Evolutionary conservation across 805 yeast genomes (phyloP), one percentile per base, ranked within the genome.

Genomic region (Helenozyma baotianmanensis): DNA sequence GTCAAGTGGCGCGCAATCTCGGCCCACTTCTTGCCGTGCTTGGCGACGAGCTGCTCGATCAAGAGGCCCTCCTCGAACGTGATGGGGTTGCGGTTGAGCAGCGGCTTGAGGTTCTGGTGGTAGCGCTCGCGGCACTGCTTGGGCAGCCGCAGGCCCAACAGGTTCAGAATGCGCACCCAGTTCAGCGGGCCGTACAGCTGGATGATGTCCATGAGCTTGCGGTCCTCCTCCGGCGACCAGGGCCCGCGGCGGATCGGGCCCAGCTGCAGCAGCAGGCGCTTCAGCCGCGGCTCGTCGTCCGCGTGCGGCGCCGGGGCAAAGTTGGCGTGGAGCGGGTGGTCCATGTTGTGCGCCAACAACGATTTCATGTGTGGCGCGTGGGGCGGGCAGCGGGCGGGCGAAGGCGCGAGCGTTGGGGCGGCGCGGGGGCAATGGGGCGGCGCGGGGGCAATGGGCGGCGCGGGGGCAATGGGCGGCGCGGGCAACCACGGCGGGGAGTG

Each of bases 71-170:
- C 96, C 44, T 86, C 94, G 9, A 77, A 73, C 2, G 92, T 73
- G 32, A 87, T 88, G 4, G 96, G 96, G 27, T 82, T 61, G 47
- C 89, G 74, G 57, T 86, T 85, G 40, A 87, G 70, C 13, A 80
- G 67, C 2, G 96, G 96, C 58, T 88, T 88, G 45, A 87, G 70
- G 60, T 88, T 88, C 60, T 88, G 96, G 54, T 87, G 96, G 57
- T 83, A 87, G 14, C 96, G 70, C 56, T 87, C 96, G 24, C 96
- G 68, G 53, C 96, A 86, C 58, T 87, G 96, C 53, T 88, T 88
- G 6, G 96, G 95, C 2, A 94, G 81, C 42, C 96, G 68, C 4
- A 90, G 72, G 19, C 79, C 80, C 38, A 87, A 64, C 36, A 73
- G 67, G 44, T 78, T 81, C 9, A 95, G 78, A 13, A 88, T 85